phyloP scores from a whole-genome alignment of 805 yeast genomes.

The Sugiyamaella smithiae region DNA sequence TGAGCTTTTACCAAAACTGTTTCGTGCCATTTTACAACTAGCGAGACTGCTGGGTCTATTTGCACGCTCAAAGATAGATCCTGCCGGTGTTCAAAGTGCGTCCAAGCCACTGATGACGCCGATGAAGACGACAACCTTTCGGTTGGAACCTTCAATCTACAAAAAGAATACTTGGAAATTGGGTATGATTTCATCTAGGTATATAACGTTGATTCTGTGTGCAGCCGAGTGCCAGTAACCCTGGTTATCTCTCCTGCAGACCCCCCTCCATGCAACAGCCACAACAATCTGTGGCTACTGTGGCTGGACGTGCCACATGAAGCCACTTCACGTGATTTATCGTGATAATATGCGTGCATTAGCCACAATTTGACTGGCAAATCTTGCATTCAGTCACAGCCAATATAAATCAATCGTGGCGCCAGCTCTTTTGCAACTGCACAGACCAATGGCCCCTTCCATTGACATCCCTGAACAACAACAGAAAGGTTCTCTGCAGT shows the following conservation, averaged over 20 bases:
- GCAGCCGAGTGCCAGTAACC: too few relatives aligned
- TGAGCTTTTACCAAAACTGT: background rate
- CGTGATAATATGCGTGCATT: constrained; percentile 2
- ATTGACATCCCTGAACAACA: constrained; percentile 10
- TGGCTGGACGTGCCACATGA: background rate
- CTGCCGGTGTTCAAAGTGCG: constrained; percentile 4
- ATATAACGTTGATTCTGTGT: too few relatives aligned
- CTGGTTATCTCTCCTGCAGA: too few relatives aligned
- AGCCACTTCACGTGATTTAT: constrained; percentile 6
- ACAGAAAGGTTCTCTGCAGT: constrained; percentile 6
- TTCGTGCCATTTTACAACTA: constrained; percentile 1
- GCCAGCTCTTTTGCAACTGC: too few relatives aligned
- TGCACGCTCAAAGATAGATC: background rate
- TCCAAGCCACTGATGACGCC: constrained; percentile 3
- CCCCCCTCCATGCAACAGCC: too few relatives aligned
- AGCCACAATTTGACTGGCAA: background rate
- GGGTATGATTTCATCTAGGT: too few relatives aligned
- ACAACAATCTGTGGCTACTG: constrained; percentile 2
- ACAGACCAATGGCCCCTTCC: constrained; percentile 17
- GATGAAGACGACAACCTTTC: constrained; percentile 3
- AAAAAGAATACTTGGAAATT: constrained; percentile 6
- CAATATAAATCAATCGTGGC: constrained; percentile 5
- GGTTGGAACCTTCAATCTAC: constrained; percentile 1
- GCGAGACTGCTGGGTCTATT: background rate
- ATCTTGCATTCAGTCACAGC: constrained; percentile 5